phyloP scores from a whole-genome alignment of 495 filamentous ascomycete genomes.

The Parachaetomium inaequale region DNA sequence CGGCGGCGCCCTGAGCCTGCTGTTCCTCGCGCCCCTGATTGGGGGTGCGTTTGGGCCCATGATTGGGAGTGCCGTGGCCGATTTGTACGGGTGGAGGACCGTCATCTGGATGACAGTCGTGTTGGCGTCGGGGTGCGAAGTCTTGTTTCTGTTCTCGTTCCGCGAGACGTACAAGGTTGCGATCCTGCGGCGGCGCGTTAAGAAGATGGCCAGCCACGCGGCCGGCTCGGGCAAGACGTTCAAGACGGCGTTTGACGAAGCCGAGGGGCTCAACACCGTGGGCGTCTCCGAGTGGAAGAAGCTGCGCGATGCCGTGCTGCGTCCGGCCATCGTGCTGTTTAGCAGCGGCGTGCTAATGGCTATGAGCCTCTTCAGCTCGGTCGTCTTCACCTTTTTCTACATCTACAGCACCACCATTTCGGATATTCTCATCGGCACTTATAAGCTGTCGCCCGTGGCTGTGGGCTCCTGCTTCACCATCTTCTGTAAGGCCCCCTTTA shows the following conservation, averaged over 20 bases:
- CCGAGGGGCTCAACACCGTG: constrained; percentile 39
- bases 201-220: constrained; percentile 41
- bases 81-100: constrained; percentile 56
- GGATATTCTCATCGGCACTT: constrained; percentile 46
- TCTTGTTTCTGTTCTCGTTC: constrained; percentile 45
- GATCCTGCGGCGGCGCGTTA: constrained; percentile 47
- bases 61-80: constrained; percentile 57
- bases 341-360: constrained; percentile 48
- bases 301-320: constrained; percentile 41
- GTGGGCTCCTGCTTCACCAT: constrained; percentile 46
- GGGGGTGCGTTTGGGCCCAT: constrained; percentile 57
- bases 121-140: constrained; percentile 46
- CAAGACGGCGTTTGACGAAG: constrained; percentile 23
- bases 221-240: constrained; percentile 25
- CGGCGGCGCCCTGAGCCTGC: constrained; percentile 49
- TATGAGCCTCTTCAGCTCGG: constrained; percentile 47
- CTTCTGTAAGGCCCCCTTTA: constrained; percentile 48
- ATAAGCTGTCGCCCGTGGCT: constrained; percentile 44
- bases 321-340: constrained; percentile 48
- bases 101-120: constrained; percentile 52
- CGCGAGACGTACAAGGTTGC: constrained; percentile 50
- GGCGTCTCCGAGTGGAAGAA: constrained; percentile 28
- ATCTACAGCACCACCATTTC: constrained; percentile 51
- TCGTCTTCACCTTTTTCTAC: constrained; percentile 54
- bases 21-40: constrained; percentile 48